Evolutionary conservation across 2,329 filamentous ascomycete species (phyloP), one percentile per base, ranked within the genome.

Genomic region (Fusarium pseudograminearum): DNA sequence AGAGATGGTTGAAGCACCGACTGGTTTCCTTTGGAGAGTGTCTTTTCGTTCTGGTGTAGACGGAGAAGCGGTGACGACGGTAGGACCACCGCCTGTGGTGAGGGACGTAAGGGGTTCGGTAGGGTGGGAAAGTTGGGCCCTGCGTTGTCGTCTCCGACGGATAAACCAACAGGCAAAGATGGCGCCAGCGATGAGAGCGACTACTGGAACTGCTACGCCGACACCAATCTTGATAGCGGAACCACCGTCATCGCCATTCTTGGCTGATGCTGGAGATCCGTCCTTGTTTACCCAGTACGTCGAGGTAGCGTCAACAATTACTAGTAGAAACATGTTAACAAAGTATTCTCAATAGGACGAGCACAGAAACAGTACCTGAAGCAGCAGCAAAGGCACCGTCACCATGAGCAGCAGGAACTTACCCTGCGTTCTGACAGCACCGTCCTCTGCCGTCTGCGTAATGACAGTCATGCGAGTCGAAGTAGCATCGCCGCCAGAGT

Each of bases 331-430:
- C 5, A 18, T 0, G 34, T 75, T 42, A 75, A 50, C 30, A 57
- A 11, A 3, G 10, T 4, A 16, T 44, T 40, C 41, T 10, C 1
- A 12, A 24, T 9, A 28, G 18, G 14, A 26, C 4, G 44, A 34
- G 7, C 52, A 48, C 48, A 64, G 67, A 60, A 59, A 74, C 61
- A 74, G 65, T 75, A 74, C 73, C 70, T 75, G 67, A 62, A 75
- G 71, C 73, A 75, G 62, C 61, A 74, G 62, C 63, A 74, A 65
- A 69, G 71, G 63, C 56, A 75, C 63, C 42, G 55, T 64, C 55
- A 57, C 67, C 65, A 74, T 70, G 60, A 74, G 67, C 34, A 76
- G 70, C 67, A 76, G 69, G 66, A 73, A 76, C 74, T 72, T 75
- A 76, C 74, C 72, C 69, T 50, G 66, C 61, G 74, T 73, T 47